Conservation (phyloP, 1,284 basidiomycete genomes). For the Exobasidium rhododendri region DNA sequence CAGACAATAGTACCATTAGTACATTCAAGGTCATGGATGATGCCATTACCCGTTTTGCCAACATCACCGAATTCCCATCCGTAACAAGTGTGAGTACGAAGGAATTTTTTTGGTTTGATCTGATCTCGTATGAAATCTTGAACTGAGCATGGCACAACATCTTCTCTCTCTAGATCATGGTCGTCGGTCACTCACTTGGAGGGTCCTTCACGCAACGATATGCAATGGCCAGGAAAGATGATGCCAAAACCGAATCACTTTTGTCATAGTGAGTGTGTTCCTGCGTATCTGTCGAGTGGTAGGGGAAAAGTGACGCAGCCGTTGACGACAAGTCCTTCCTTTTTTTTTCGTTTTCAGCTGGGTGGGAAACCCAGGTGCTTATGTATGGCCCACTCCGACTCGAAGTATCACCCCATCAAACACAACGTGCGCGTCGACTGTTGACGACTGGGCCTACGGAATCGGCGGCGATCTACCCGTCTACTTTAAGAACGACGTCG, state of each 20-base stretch:
- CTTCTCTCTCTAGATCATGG: conserved; percentile 14
- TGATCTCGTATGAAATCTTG: not conserved
- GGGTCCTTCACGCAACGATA: conserved; percentile 43
- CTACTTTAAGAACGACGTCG: conserved; percentile 13
- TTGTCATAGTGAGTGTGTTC: not conserved
- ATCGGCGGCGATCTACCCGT: conserved; percentile 13
- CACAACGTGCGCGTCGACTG: conserved; percentile 1
- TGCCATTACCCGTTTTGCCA: conserved; percentile 36
- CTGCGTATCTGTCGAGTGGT: not conserved
- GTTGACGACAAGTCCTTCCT: too few species aligned
- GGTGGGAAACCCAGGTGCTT: conserved; percentile 29
- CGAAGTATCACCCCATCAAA: conserved; percentile 11
- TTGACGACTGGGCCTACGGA: conserved; percentile 22
- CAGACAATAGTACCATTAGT: conserved; percentile 21
- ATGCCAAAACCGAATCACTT: not conserved
- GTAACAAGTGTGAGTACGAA: conserved; percentile 25
- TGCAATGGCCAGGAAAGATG: conserved; percentile 34
- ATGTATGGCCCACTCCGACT: conserved; percentile 19
- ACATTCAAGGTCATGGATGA: conserved; percentile 40
- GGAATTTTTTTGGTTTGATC: not conserved
- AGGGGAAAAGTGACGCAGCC: conserved; percentile 9
- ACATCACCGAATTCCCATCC: conserved; percentile 40
- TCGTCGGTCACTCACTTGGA: conserved; percentile 49
- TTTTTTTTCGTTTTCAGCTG: conserved; percentile 21
- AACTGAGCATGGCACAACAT: too few species aligned